Conservation (phyloP, 2,329 filamentous ascomycete species). For the Xylaria sp. region DNA sequence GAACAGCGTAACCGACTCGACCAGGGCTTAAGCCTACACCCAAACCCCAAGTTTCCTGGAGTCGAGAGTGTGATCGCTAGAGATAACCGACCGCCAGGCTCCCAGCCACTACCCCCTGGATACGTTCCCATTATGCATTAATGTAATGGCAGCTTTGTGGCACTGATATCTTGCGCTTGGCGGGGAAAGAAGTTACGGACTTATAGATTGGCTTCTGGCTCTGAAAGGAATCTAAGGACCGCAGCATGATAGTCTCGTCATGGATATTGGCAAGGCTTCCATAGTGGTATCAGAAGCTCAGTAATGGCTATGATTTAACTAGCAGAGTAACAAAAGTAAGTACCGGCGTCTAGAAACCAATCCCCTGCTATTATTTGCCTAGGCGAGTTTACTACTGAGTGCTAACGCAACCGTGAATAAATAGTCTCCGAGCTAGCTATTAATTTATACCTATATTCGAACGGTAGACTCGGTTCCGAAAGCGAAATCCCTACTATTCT, state of each 20-base stretch:
- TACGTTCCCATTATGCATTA: slow-evolving; percentile 26
- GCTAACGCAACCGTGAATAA: background rate
- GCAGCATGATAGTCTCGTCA: too few relatives aligned
- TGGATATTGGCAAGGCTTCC: too few relatives aligned
- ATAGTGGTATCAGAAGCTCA: too few relatives aligned
- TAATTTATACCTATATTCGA: too few relatives aligned
- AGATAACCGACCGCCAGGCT: slow-evolving; percentile 33
- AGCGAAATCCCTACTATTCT: too few relatives aligned
- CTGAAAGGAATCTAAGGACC: too few relatives aligned
- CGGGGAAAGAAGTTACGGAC: too few relatives aligned
- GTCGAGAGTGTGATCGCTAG: slow-evolving; percentile 30
- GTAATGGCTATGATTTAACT: too few relatives aligned
- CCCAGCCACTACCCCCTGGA: slow-evolving; percentile 14
- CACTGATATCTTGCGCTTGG: background rate
- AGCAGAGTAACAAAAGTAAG: background rate
- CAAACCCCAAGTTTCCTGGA: slow-evolving; percentile 18
- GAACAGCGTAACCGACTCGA: background rate
- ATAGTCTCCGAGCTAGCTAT: too few relatives aligned
- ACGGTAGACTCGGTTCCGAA: too few relatives aligned
- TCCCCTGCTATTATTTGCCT: background rate
- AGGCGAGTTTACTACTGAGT: background rate
- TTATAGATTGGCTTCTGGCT: background rate
- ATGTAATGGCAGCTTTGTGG: background rate
- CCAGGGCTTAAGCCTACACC: background rate
- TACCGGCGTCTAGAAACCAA: background rate